Evolutionary conservation across 2,329 filamentous ascomycete species (phyloP).

Genomic region (Ophiostoma sp.): DNA sequence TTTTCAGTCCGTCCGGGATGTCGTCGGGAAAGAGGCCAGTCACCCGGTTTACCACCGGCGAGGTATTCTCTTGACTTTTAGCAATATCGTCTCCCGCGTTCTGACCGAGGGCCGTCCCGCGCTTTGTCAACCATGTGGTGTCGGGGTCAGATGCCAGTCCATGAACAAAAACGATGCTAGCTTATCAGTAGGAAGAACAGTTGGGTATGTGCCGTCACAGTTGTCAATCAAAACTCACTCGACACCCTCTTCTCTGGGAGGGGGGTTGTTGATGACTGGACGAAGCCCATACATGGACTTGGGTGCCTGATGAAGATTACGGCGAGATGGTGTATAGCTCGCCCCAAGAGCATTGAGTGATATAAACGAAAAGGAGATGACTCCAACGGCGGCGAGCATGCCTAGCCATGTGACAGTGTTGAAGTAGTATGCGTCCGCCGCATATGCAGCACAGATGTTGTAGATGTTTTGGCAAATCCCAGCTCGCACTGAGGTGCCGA

Average conservation of each 20-base stretch:
- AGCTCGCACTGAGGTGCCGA: too few species aligned
- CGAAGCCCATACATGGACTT: not conserved
- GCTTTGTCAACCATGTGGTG: not conserved
- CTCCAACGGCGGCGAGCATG: too few species aligned
- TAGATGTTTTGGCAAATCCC: too few species aligned
- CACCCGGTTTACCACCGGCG: not conserved
- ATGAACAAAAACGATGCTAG: not conserved
- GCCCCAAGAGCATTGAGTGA: not conserved
- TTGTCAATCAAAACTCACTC: not conserved
- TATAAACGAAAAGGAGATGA: not conserved
- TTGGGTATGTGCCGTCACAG: too few species aligned
- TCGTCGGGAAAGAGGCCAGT: not conserved
- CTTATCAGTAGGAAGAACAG: not conserved
- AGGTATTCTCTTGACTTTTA: too few species aligned
- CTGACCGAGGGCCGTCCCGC: not conserved
- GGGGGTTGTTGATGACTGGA: not conserved
- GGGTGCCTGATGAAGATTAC: not conserved
- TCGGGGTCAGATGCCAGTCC: not conserved
- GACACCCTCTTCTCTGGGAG: not conserved
- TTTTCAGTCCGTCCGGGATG: not conserved
- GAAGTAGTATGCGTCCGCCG: too few species aligned
- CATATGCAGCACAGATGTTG: too few species aligned
- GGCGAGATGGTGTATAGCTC: not conserved
- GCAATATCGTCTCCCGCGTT: not conserved
- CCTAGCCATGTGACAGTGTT: not conserved